Conservation (phyloP, 2,329 filamentous ascomycete species). For the Arthrobotrys megalospora region DNA sequence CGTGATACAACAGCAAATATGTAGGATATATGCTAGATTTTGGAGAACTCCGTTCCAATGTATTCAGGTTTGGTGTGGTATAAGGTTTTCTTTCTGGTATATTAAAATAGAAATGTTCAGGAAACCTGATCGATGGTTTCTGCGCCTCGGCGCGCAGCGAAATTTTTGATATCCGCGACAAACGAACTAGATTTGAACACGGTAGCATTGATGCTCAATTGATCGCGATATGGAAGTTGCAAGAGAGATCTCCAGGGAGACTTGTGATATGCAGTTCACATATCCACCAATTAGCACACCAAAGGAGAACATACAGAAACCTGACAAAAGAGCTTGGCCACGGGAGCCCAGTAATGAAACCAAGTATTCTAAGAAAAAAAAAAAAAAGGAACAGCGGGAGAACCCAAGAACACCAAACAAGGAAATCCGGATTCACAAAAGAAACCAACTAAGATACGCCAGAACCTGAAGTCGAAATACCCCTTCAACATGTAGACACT, state of each 20-base stretch:
- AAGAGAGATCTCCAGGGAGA: not conserved
- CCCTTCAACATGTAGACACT: conserved; percentile 6
- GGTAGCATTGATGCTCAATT: no score
- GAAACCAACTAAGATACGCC: conserved; percentile 32
- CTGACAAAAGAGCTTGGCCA: conserved; percentile 11
- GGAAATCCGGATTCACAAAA: conserved; percentile 18
- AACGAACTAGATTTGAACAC: conserved; percentile 1
- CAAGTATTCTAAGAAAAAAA: conserved; percentile 32
- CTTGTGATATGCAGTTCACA: conserved; percentile 6
- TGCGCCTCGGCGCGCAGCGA: not conserved
- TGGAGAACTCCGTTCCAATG: not conserved
- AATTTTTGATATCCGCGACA: not conserved
- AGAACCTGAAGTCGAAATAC: conserved; percentile 23
- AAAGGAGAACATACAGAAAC: conserved; percentile 10
- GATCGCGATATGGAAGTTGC: not conserved
- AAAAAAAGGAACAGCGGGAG: conserved; percentile 17
- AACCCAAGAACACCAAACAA: conserved; percentile 18
- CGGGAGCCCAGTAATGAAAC: conserved; percentile 17
- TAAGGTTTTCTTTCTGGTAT: not conserved
- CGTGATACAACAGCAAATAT: conserved; percentile 4
- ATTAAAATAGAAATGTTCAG: not conserved
- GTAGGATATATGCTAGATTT: not conserved
- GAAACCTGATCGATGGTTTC: conserved; percentile 7
- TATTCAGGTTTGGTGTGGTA: not conserved
- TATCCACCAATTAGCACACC: conserved; percentile 8